Conservation (phyloP, 2,329 filamentous ascomycete genomes). For the Nemania abortiva region DNA sequence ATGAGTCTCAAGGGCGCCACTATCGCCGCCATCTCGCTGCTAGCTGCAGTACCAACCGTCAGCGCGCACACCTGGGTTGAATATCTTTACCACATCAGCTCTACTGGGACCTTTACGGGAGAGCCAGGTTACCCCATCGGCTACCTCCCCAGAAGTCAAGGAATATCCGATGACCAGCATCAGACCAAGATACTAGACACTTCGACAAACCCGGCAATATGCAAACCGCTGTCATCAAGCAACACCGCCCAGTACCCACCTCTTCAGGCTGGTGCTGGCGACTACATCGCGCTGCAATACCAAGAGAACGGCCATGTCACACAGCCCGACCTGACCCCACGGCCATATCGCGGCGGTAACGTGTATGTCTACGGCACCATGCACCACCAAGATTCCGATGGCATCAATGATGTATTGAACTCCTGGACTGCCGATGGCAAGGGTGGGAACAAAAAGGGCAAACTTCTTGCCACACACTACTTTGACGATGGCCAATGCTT, state of each 20-base stretch:
- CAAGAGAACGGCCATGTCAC: conserved; percentile 83
- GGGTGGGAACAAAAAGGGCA: conserved; percentile 82
- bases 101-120: conserved; percentile 80
- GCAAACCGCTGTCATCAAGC: conserved; percentile 72
- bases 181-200: conserved; percentile 67
- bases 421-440: conserved; percentile 83
- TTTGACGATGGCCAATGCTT: conserved; percentile 95
- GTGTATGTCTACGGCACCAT: conserved; percentile 80
- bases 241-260: conserved; percentile 67
- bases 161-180: conserved; percentile 69
- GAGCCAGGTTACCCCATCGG: conserved; percentile 80
- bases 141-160: conserved; percentile 69
- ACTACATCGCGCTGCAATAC: conserved; percentile 75
- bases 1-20: conserved; percentile 41
- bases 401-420: conserved; percentile 69
- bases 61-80: conserved; percentile 86
- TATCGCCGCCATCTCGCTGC: conserved; percentile 43
- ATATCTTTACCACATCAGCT: conserved; percentile 75
- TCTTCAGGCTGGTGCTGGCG: conserved; percentile 70
- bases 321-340: conserved; percentile 68
- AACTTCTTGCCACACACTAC: conserved; percentile 79
- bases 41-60: conserved; percentile 51
- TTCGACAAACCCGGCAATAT: conserved; percentile 65
- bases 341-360: conserved; percentile 72
- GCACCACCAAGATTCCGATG: conserved; percentile 60